These are phyloP conservation scores for Didymella arachidicola DNA, from an alignment of 2,329 filamentous ascomycete species.

Conservation along the genomic window DNA sequence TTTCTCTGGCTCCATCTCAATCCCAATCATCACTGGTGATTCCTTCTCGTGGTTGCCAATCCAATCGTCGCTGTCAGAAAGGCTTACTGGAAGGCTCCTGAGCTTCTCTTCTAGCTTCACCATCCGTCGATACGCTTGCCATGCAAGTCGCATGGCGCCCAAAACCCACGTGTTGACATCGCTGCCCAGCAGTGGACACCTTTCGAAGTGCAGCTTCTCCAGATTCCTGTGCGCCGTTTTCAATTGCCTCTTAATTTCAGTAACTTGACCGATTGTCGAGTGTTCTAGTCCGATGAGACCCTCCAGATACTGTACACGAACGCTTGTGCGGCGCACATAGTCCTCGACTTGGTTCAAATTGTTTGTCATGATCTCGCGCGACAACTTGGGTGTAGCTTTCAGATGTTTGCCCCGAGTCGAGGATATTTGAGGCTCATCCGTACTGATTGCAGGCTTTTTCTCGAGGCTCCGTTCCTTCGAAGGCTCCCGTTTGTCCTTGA, in stretches of 20 bases:
- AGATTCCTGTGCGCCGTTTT: constrained; percentile 31
- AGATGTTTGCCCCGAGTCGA: constrained; percentile 6
- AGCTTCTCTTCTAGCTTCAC: constrained; percentile 29
- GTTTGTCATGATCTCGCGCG: constrained; percentile 19
- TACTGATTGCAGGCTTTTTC: neutral
- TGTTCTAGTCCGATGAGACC: constrained; percentile 24
- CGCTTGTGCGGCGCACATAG: constrained; percentile 25
- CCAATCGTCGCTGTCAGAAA: constrained; percentile 12
- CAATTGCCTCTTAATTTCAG: constrained; percentile 32
- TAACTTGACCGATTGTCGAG: constrained; percentile 26
- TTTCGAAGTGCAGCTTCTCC: constrained; percentile 31
- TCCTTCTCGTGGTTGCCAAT: constrained; percentile 10
- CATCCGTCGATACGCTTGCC: constrained; percentile 32
- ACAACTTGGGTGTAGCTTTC: constrained; percentile 11
- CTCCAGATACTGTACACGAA: constrained; percentile 28
- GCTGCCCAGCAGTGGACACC: constrained; percentile 16
- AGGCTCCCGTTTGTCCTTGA: constrained; percentile 13
- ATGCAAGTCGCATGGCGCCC: constrained; percentile 28
- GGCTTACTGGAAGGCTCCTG: constrained; percentile 10
- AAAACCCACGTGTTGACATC: constrained; percentile 21
- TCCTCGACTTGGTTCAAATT: constrained; percentile 16
- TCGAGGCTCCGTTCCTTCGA: neutral
- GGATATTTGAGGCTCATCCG: neutral
- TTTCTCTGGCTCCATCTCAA: constrained; percentile 19
- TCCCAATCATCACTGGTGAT: constrained; percentile 16